phyloP scores from a whole-genome alignment of 805 yeast genomes.

The Kregervanrija fluxuum region DNA sequence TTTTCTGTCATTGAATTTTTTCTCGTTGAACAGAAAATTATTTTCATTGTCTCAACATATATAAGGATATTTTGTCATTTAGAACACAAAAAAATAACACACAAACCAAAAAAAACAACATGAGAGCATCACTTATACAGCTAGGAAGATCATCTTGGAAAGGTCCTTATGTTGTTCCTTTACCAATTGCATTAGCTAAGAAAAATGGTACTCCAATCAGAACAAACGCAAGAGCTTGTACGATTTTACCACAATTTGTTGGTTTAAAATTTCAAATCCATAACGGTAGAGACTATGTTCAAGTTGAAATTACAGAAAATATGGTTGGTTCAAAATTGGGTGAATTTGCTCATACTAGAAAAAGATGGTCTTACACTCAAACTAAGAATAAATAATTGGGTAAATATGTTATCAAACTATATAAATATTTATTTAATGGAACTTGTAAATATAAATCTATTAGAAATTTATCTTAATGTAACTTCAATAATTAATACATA shows the following conservation, averaged over 20 bases:
- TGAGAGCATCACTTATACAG: constrained; percentile 34
- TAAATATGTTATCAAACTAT: neutral
- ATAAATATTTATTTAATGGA: neutral
- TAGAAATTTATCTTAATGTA: too few species aligned
- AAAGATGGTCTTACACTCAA: constrained; percentile 75
- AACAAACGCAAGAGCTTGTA: constrained; percentile 94
- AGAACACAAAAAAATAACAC: neutral
- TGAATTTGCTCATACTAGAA: constrained; percentile 91
- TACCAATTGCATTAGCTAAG: constrained; percentile 84
- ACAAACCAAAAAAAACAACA: constrained; percentile 9
- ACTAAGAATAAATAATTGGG: constrained; percentile 48
- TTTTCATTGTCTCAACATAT: too few species aligned
- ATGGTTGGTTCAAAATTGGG: constrained; percentile 97
- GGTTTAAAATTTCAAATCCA: constrained; percentile 93
- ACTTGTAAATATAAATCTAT: too few species aligned
- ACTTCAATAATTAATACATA: too few species aligned
- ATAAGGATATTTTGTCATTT: too few species aligned
- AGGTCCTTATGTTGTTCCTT: constrained; percentile 89
- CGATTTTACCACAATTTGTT: constrained; percentile 91
- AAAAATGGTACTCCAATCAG: constrained; percentile 79
- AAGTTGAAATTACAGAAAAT: constrained; percentile 79
- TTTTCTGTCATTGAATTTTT: too few species aligned
- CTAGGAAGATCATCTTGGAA: constrained; percentile 55
- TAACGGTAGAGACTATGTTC: constrained; percentile 91
- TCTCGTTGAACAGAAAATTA: too few species aligned